Evolutionary conservation across 225 moss, liverwort and hornwort species (phyloP), one percentile per base, ranked within the genome.

Genomic region (Lunularia cruciata): DNA sequence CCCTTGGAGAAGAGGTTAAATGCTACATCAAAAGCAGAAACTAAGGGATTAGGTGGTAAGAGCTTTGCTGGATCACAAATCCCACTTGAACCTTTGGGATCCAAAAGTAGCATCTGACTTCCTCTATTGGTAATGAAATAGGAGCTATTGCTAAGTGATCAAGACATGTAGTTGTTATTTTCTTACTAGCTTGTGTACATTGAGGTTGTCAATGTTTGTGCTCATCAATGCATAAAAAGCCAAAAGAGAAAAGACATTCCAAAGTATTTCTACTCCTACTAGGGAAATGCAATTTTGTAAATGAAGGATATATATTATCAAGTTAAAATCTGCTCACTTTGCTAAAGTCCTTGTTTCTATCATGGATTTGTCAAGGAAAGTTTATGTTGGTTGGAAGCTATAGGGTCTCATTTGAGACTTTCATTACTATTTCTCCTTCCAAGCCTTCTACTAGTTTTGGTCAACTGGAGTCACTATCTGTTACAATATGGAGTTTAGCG

Each of bases 1-100:
- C n/a, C n/a, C 0, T 57, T 81, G 46, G 77, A 81, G 60, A 77
- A 81, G 63, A 70, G 81, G 57, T 68, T 81, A 16, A 73, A 70
- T 56, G 73, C 77, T 14, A 58, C 73, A 14, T 60, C 65, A 10
- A 57, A 66, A 65, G 30, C 54, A 31, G 73, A 73, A 3, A 15
- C 37, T 31, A 49, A 63, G 25, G 63, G 40, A 28, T 23, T 8
- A 27, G 37, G 35, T 12, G 72, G 55, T 39, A 69, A 57, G 56
- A 69, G 55, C 16, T 9, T 27, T 8, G 19, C 12, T 57, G 38
- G 55, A 15, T 25, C 37, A 10, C 35, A 38, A 38, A 26, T 69
- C 36, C 18, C 55, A 23, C 69, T 69, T 26, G 69, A 69, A 56
- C 56, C 69, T 16, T 57, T 69, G 69, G 57, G 54, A 42, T 8